Percentiles rank a stretch among this genome's conserved stretches.
These are phyloP conservation scores for Monosporozyma solicola DNA, from an alignment of 805 yeast species.

Conservation along the genomic window DNA sequence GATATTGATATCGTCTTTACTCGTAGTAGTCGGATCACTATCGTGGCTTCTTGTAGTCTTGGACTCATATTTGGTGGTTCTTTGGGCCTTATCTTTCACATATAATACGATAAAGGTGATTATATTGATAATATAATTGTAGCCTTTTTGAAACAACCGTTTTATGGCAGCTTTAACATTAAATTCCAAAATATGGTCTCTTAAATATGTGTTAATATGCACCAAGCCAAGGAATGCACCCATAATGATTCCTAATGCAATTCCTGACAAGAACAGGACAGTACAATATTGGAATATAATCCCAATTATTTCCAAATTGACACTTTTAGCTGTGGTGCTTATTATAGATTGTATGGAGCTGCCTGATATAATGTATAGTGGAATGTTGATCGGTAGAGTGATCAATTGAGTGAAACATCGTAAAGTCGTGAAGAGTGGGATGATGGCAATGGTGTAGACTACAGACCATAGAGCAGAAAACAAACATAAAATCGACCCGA, in stretches of 20 bases:
- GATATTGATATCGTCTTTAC: not conserved
- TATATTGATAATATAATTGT: not conserved
- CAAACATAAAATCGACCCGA: not conserved
- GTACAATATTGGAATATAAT: slow-evolving; percentile 19
- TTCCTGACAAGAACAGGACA: slow-evolving; percentile 17
- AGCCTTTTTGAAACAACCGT: not conserved
- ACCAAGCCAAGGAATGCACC: not conserved
- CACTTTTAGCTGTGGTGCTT: slow-evolving; percentile 11
- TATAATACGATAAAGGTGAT: not conserved
- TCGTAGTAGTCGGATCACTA: not conserved
- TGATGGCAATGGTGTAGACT: not conserved
- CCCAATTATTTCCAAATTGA: slow-evolving; percentile 11
- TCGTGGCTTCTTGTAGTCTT: not conserved
- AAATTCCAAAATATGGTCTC: not conserved
- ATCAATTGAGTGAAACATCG: not conserved
- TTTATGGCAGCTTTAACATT: not conserved
- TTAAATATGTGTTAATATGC: not conserved
- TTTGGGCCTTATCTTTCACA: not conserved
- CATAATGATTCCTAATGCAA: not conserved
- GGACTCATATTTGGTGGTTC: not conserved
- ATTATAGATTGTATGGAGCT: slow-evolving; percentile 15
- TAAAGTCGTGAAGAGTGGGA: not conserved
- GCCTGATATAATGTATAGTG: slow-evolving; percentile 17
- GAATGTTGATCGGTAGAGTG: slow-evolving; percentile 21
- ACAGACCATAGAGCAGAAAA: not conserved